phyloP scores from a whole-genome alignment of 208 protist genomes.

The Leishmania mexicana region DNA sequence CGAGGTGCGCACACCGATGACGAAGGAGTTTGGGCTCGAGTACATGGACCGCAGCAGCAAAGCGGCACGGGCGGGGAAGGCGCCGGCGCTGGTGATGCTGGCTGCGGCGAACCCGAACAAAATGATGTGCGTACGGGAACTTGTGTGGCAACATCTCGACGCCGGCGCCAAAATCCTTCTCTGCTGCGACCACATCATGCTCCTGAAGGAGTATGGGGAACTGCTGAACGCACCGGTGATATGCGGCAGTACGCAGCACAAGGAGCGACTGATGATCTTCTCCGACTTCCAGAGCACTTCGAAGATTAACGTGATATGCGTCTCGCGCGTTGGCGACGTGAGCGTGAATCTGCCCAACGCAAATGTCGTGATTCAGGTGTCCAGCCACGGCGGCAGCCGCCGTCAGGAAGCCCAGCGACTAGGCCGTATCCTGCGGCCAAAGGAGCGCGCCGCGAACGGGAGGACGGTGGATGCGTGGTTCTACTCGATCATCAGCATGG shows the following conservation, averaged over 20 bases:
- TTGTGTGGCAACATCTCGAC: slow-evolving; percentile 95
- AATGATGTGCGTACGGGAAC: slow-evolving; percentile 84
- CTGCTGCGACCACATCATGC: slow-evolving; percentile 98
- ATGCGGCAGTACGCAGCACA: slow-evolving; percentile 92
- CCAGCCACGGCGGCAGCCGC: slow-evolving; percentile 95
- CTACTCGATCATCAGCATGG: slow-evolving; percentile 97
- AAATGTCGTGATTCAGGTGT: slow-evolving; percentile 99
- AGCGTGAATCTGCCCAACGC: slow-evolving; percentile 99
- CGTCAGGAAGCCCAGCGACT: slow-evolving; percentile 97
- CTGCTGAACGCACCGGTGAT: slow-evolving; percentile 92
- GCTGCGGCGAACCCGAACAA: slow-evolving; percentile 91
- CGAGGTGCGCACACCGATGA: slow-evolving; percentile 98
- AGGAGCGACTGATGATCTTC: slow-evolving; percentile 94
- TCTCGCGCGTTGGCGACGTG: slow-evolving; percentile 97
- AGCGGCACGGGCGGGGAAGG: slow-evolving; percentile 26
- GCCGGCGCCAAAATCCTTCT: slow-evolving; percentile 98
- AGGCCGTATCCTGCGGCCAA: slow-evolving; percentile 95
- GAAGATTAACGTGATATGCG: slow-evolving; percentile 95
- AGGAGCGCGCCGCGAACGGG: slow-evolving; percentile 76
- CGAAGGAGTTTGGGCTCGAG: slow-evolving; percentile 93
- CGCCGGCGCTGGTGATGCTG: slow-evolving; percentile 71
- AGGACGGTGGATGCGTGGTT: slow-evolving; percentile 98
- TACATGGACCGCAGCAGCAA: slow-evolving; percentile 75
- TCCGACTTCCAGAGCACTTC: slow-evolving; percentile 93
- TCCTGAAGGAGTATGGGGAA: slow-evolving; percentile 95